Conservation (phyloP, 805 yeast species). For the Ascoidea rubescens region DNA sequence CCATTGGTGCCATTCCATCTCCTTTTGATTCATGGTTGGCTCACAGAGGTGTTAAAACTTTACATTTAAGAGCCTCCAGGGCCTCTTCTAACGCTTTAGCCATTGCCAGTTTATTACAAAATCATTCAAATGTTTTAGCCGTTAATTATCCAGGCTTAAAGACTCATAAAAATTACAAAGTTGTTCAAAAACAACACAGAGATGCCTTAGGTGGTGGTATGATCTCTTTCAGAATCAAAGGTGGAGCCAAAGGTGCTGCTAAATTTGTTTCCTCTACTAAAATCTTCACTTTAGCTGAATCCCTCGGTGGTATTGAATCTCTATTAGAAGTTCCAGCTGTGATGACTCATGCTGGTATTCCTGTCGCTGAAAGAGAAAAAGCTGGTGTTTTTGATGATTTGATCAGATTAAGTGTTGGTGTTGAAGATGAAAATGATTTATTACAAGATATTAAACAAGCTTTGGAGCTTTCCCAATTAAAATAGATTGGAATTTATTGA, state of each 20-base stretch:
- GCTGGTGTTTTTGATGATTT: constrained; percentile 74
- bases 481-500: background rate
- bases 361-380: constrained; percentile 61
- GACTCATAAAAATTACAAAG: constrained; percentile 45
- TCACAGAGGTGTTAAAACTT: constrained; percentile 81
- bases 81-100: constrained; percentile 51
- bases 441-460: constrained; percentile 62
- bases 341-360: constrained; percentile 89
- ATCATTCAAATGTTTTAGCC: constrained; percentile 36
- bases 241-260: constrained; percentile 68
- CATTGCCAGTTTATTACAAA: constrained; percentile 49
- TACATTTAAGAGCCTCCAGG: constrained; percentile 66
- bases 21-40: constrained; percentile 90
- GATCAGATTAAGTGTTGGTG: constrained; percentile 75
- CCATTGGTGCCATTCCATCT: constrained; percentile 80
- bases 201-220: constrained; percentile 85
- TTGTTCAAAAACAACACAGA: constrained; percentile 66
- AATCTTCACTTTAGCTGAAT: constrained; percentile 77
- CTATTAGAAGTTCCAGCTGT: constrained; percentile 79
- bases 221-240: constrained; percentile 76
- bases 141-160: constrained; percentile 81
- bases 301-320: constrained; percentile 83
- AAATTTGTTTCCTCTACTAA: constrained; percentile 60
- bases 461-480: constrained; percentile 23
- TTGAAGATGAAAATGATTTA: constrained; percentile 71